These are phyloP conservation scores for Mortierella sp. DNA, from an alignment of 371 early-diverging fungal genomes.

Conservation along the genomic window DNA sequence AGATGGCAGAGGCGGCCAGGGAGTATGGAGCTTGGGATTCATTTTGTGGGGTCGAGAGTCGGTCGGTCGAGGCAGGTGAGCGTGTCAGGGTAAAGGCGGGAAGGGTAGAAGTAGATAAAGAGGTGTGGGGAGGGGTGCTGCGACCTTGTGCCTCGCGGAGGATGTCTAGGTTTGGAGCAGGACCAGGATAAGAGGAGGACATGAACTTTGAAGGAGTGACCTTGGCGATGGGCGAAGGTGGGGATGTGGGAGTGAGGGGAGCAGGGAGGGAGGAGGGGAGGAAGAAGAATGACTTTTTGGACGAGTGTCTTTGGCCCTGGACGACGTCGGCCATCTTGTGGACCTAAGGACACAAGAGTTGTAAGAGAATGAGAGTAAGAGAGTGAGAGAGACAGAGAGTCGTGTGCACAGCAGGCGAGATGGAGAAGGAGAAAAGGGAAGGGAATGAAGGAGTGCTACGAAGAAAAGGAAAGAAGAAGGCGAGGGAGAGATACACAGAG, in stretches of 20 bases:
- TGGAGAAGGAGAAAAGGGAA: neutral
- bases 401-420: neutral
- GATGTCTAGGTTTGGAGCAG: neutral
- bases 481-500: neutral
- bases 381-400: neutral
- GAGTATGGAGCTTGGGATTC: constrained; percentile 8
- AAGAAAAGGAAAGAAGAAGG: neutral
- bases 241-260: constrained; percentile 43
- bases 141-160: constrained; percentile 3
- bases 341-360: too few species aligned
- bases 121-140: neutral
- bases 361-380: neutral
- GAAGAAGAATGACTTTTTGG: constrained; percentile 33
- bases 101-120: neutral
- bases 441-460: neutral
- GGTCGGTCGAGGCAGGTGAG: neutral
- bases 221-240: constrained; percentile 28
- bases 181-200: constrained; percentile 24
- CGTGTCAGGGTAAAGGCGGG: neutral
- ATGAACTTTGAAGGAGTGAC: constrained; percentile 6
- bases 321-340: constrained; percentile 25
- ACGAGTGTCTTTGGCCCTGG: constrained; percentile 5
- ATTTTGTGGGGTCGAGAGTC: constrained; percentile 22
- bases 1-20: constrained; percentile 26
- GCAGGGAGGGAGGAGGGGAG: constrained; percentile 21